These are phyloP conservation scores for Gentiana dahurica DNA, from an alignment of 257 asterid species.

Conservation along the genomic window DNA sequence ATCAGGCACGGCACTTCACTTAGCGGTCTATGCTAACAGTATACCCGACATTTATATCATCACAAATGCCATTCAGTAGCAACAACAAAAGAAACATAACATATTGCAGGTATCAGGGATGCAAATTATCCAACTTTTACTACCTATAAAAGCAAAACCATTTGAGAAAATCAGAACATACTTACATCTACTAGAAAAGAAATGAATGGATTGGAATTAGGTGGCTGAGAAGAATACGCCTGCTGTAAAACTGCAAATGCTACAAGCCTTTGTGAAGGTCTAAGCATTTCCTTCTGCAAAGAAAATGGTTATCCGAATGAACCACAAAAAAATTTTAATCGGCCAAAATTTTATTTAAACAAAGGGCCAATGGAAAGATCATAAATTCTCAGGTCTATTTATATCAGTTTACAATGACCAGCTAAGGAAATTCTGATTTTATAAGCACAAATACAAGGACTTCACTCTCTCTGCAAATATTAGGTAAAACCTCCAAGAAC, in stretches of 20 bases:
- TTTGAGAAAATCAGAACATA: conserved; percentile 7
- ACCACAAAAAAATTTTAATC: not conserved
- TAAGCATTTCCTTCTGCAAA: conserved; percentile 57
- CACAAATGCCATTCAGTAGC: not conserved
- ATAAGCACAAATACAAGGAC: not conserved
- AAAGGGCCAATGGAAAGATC: not conserved
- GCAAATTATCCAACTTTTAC: conserved; percentile 4
- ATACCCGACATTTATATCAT: not conserved
- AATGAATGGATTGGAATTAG: conserved; percentile 67
- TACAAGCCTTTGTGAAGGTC: conserved; percentile 62
- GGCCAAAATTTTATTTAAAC: not conserved
- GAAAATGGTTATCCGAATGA: not conserved
- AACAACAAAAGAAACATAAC: not conserved
- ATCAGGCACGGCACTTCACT: too few relatives aligned
- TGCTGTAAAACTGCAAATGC: conserved; percentile 64
- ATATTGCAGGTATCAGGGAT: not conserved
- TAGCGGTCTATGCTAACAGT: not conserved
- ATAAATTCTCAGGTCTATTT: not conserved
- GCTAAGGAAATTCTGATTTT: not conserved
- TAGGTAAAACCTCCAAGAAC: not conserved
- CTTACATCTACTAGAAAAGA: conserved; percentile 73
- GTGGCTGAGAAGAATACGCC: conserved; percentile 60
- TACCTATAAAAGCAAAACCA: not conserved
- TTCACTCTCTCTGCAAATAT: not conserved
- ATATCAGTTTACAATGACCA: not conserved